A percentile compares a stretch with the other conserved stretches of the same genome.
phyloP scores from a whole-genome alignment of 805 yeast species.

The Yarrowia yakushimensis region DNA sequence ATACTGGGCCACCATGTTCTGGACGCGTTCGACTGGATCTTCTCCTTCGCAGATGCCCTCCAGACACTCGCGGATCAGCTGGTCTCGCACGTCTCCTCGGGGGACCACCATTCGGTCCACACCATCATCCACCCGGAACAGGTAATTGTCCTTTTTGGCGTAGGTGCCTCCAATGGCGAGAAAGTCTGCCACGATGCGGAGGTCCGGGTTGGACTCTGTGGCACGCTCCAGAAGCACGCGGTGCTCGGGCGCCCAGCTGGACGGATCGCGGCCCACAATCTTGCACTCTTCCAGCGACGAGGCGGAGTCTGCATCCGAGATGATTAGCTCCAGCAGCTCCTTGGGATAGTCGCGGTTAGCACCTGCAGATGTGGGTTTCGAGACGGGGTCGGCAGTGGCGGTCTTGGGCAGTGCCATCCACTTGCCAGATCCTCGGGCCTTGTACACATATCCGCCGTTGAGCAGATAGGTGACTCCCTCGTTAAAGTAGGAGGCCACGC shows the following conservation, averaged over 20 bases:
- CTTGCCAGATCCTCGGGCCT: neutral
- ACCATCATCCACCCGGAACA: constrained; percentile 8
- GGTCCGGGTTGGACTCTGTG: constrained; percentile 16
- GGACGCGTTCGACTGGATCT: constrained; percentile 11
- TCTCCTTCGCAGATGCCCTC: constrained; percentile 13
- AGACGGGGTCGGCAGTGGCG: neutral
- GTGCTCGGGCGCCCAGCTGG: neutral
- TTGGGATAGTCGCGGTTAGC: constrained; percentile 4
- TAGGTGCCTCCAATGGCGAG: constrained; percentile 19
- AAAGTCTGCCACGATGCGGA: constrained; percentile 9
- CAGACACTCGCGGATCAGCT: constrained; percentile 4
- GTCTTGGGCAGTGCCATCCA: constrained; percentile 8
- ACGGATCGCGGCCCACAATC: neutral
- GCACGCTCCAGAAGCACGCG: neutral
- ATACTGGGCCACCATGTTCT: constrained; percentile 6
- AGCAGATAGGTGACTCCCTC: constrained; percentile 20
- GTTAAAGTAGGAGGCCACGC: constrained; percentile 8
- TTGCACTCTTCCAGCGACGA: constrained; percentile 10
- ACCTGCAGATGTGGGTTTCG: neutral
- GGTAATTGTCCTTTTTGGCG: constrained; percentile 17
- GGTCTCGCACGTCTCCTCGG: constrained; percentile 4
- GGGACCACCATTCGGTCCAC: constrained; percentile 20
- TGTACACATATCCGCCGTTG: constrained; percentile 2
- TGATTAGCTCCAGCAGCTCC: constrained; percentile 13
- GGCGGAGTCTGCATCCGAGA: constrained; percentile 2